A percentile compares a stretch with the other conserved stretches of the same genome.
Evolutionary conservation across 2,329 filamentous ascomycete species (phyloP).

Genomic region (Exophiala mesophila): DNA sequence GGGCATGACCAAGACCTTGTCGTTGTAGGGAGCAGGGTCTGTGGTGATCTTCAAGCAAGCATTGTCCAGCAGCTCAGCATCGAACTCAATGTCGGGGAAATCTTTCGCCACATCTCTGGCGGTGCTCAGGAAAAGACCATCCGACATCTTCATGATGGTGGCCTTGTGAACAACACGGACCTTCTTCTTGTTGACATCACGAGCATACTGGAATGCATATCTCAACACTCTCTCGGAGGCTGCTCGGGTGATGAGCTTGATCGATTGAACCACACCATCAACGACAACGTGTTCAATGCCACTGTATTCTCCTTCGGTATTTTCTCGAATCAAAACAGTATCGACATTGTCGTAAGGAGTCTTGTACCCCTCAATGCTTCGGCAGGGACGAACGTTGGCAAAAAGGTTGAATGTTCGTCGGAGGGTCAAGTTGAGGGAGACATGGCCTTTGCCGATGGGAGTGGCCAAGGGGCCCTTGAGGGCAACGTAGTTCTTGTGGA

Average conservation of each 20-base stretch:
- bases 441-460: slow-evolving; percentile 96
- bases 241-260: slow-evolving; percentile 94
- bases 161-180: slow-evolving; percentile 90
- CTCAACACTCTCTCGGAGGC: slow-evolving; percentile 92
- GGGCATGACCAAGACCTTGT: slow-evolving; percentile 78
- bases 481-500: slow-evolving; percentile 92
- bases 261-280: slow-evolving; percentile 96
- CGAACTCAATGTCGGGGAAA: slow-evolving; percentile 92
- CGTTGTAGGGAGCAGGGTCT: slow-evolving; percentile 89
- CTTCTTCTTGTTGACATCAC: slow-evolving; percentile 89
- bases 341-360: slow-evolving; percentile 97
- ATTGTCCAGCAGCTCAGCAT: slow-evolving; percentile 97
- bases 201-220: slow-evolving; percentile 97
- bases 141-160: slow-evolving; percentile 97
- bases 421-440: slow-evolving; percentile 97
- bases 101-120: slow-evolving; percentile 86
- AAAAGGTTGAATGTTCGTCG: slow-evolving; percentile 99
- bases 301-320: slow-evolving; percentile 99
- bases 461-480: slow-evolving; percentile 98
- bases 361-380: slow-evolving; percentile 95
- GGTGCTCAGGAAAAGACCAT: slow-evolving; percentile 92
- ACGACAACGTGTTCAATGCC: slow-evolving; percentile 98
- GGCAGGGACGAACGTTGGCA: slow-evolving; percentile 97
- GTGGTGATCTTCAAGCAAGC: slow-evolving; percentile 98
- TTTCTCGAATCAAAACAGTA: slow-evolving; percentile 96